These are phyloP conservation scores for Saturnispora silvae DNA, from an alignment of 805 yeast genomes.

Conservation along the genomic window DNA sequence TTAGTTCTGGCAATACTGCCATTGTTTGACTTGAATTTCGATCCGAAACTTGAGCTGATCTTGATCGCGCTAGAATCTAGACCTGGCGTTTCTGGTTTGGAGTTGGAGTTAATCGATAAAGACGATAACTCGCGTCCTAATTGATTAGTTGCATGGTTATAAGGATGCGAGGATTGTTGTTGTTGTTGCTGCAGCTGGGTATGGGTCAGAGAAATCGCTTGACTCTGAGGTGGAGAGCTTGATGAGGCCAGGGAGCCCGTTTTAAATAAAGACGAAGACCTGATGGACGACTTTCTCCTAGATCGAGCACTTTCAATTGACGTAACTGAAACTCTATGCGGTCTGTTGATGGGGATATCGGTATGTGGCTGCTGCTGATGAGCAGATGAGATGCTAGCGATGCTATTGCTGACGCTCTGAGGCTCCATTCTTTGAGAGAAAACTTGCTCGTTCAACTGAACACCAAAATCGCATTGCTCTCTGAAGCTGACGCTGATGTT, in stretches of 20 bases:
- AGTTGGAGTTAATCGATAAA: conserved; percentile 20
- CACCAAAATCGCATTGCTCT: conserved; percentile 52
- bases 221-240: conserved; percentile 23
- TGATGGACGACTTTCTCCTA: conserved; percentile 25
- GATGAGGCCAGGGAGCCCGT: conserved; percentile 44
- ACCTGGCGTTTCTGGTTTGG: not conserved
- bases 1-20: conserved; percentile 16
- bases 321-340: conserved; percentile 15
- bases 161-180: conserved; percentile 20
- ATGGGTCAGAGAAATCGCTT: not conserved
- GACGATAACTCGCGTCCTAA: conserved; percentile 36
- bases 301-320: conserved; percentile 20
- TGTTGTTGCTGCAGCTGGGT: conserved; percentile 15
- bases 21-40: conserved; percentile 37
- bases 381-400: conserved; percentile 3
- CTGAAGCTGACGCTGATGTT: conserved; percentile 74
- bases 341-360: no score
- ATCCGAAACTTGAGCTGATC: conserved; percentile 65
- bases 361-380: conserved; percentile 6
- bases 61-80: conserved; percentile 28
- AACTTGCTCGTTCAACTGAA: conserved; percentile 54
- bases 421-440: not conserved
- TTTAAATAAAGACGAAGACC: conserved; percentile 47
- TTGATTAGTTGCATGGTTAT: conserved; percentile 11
- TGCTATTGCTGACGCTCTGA: conserved; percentile 1